phyloP scores from a whole-genome alignment of 768 basidiomycete species.

The Termitomyces sp. region DNA sequence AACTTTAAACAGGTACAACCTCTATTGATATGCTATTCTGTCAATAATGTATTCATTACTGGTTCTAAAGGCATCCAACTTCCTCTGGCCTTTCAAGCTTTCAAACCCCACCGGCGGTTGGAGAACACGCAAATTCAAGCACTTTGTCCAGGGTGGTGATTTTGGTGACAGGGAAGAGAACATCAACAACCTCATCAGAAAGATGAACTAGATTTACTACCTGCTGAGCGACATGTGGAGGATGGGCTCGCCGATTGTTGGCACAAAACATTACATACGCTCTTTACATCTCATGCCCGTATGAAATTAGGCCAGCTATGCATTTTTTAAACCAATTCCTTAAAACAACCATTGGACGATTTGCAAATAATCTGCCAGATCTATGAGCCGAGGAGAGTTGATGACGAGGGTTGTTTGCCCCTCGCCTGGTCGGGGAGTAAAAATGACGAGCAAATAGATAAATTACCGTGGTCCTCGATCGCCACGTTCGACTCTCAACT shows the following conservation, averaged over 20 bases:
- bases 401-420: too few species aligned
- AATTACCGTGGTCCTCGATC: neutral
- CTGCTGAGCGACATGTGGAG: conserved; percentile 11
- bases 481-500: neutral
- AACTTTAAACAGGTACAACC: conserved; percentile 93
- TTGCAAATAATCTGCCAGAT: too few species aligned
- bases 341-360: neutral
- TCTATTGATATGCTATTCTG: neutral
- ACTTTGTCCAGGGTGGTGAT: conserved; percentile 94
- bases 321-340: neutral
- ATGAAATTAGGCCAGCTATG: conserved; percentile 16
- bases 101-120: conserved; percentile 99
- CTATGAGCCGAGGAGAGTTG: neutral
- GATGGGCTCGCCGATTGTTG: conserved; percentile 7
- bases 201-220: conserved; percentile 69
- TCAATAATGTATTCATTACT: conserved; percentile 4
- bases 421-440: neutral
- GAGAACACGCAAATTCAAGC: conserved; percentile 97
- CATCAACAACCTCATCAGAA: conserved; percentile 96
- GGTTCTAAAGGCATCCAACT: conserved; percentile 67
- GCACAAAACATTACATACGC: conserved; percentile 11
- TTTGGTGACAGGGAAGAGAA: conserved; percentile 94
- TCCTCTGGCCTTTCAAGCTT: conserved; percentile 99
- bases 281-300: conserved; percentile 6
- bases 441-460: neutral